These are phyloP conservation scores for Aspergillus sclerotioniger DNA, from an alignment of 495 filamentous ascomycete genomes.

Conservation along the genomic window DNA sequence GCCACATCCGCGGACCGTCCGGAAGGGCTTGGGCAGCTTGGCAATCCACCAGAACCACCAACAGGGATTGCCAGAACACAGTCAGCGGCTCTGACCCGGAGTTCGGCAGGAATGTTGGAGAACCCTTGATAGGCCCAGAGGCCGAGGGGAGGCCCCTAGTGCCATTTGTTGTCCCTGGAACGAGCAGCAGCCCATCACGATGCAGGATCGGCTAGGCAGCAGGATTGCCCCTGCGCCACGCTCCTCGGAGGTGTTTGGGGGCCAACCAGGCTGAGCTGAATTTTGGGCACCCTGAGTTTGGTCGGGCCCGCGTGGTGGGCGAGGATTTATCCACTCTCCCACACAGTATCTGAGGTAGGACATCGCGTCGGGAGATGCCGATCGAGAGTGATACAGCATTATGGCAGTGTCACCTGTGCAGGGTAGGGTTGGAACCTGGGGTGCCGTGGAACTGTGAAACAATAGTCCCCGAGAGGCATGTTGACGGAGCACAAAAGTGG, in stretches of 20 bases:
- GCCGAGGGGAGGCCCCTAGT: neutral
- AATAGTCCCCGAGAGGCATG: too few species aligned
- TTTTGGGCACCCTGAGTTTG: neutral
- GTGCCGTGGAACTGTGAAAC: too few species aligned
- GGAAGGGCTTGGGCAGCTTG: constrained; percentile 4
- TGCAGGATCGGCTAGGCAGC: neutral
- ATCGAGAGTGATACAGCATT: neutral
- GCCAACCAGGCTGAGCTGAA: neutral
- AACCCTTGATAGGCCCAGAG: neutral
- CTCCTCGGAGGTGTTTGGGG: neutral
- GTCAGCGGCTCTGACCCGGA: neutral
- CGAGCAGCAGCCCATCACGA: neutral
- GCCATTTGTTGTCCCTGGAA: neutral
- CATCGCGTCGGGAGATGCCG: neutral
- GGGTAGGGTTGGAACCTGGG: too few species aligned
- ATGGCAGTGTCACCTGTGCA: too few species aligned
- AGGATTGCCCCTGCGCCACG: neutral
- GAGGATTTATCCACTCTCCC: neutral
- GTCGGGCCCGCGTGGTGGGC: neutral
- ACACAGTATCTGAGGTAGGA: too few species aligned
- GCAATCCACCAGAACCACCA: neutral
- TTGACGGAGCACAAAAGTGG: too few species aligned
- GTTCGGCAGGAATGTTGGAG: neutral
- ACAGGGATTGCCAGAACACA: neutral
- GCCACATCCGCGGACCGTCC: constrained; percentile 4